phyloP scores from a whole-genome alignment of 768 basidiomycete genomes.

The Podaxis sp. region DNA sequence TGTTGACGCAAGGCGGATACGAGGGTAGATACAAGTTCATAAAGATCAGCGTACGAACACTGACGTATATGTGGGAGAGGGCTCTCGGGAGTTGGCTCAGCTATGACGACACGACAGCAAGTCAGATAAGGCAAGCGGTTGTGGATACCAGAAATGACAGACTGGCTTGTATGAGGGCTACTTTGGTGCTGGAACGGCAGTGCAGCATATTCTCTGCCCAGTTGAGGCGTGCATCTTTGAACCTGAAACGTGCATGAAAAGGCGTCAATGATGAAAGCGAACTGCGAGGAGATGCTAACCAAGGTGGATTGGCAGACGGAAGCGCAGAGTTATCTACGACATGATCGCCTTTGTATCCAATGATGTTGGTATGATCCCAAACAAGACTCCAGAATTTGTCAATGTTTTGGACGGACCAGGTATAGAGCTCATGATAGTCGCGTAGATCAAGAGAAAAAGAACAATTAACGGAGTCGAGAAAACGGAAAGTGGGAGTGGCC shows the following conservation, averaged over 20 bases:
- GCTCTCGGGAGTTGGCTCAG: constrained; percentile 54
- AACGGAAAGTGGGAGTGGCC: constrained; percentile 41
- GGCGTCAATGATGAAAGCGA: constrained; percentile 7
- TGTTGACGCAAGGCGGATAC: constrained; percentile 51
- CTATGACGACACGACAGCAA: constrained; percentile 29
- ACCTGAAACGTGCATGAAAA: constrained; percentile 26
- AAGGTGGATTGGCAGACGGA: constrained; percentile 60
- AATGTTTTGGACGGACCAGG: constrained; percentile 58
- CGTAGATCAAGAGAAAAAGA: constrained; percentile 37
- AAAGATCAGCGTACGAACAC: constrained; percentile 55
- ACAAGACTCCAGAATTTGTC: constrained; percentile 66
- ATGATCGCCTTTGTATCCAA: constrained; percentile 58
- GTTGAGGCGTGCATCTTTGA: constrained; percentile 59
- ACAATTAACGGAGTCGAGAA: constrained; percentile 48
- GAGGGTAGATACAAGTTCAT: constrained; percentile 48
- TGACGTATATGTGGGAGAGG: constrained; percentile 39
- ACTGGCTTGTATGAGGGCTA: constrained; percentile 71
- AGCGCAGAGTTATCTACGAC: constrained; percentile 51
- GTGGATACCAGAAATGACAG: constrained; percentile 25
- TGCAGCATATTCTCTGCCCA: constrained; percentile 82
- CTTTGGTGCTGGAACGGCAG: constrained; percentile 49
- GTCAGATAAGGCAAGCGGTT: constrained; percentile 10
- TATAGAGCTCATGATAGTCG: constrained; percentile 61
- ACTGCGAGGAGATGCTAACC: constrained; percentile 36
- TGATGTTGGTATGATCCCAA: constrained; percentile 65